A percentile compares a stretch with the other conserved stretches of the same genome.
Conservation (phyloP, 83 land plant species). For the Isoetes engelmannii region DNA sequence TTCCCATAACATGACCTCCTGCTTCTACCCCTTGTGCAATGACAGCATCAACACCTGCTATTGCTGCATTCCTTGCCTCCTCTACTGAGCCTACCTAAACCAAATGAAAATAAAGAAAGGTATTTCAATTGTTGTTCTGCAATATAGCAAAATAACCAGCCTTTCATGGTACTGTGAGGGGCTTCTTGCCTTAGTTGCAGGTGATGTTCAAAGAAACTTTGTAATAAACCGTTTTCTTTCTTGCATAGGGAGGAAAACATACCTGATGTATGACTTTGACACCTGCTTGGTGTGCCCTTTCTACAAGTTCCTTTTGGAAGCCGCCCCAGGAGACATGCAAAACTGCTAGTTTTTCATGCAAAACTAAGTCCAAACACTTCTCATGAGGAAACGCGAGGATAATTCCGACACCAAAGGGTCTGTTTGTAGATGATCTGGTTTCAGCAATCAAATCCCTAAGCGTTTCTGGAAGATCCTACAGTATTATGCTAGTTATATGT, state of each 20-base stretch:
- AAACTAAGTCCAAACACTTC: background rate
- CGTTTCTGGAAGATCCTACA: slow-evolving; percentile 1
- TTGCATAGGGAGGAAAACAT: background rate
- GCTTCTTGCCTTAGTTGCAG: too few species aligned
- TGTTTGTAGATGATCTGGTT: background rate
- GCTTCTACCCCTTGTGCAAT: slow-evolving; percentile 80
- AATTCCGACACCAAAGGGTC: slow-evolving; percentile 2
- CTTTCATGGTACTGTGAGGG: too few species aligned
- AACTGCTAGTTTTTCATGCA: background rate
- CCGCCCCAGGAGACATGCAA: slow-evolving; percentile 3
- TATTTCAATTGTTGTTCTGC: too few species aligned
- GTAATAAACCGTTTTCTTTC: too few species aligned
- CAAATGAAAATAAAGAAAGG: too few species aligned
- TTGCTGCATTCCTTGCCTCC: slow-evolving; percentile 53
- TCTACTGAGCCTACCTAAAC: slow-evolving; percentile 58
- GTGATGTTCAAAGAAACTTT: background rate
- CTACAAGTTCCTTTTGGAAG: background rate
- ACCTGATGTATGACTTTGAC: slow-evolving; percentile 8
- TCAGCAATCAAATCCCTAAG: background rate
- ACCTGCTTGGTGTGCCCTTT: background rate
- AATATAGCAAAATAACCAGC: too few species aligned
- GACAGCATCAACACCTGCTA: slow-evolving; percentile 76
- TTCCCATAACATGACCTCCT: slow-evolving; percentile 73
- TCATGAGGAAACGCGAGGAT: slow-evolving; percentile 5
- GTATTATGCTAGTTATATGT: too few species aligned